Conservation (phyloP, 2,329 filamentous ascomycete species). For the Trichoderma sp. region DNA sequence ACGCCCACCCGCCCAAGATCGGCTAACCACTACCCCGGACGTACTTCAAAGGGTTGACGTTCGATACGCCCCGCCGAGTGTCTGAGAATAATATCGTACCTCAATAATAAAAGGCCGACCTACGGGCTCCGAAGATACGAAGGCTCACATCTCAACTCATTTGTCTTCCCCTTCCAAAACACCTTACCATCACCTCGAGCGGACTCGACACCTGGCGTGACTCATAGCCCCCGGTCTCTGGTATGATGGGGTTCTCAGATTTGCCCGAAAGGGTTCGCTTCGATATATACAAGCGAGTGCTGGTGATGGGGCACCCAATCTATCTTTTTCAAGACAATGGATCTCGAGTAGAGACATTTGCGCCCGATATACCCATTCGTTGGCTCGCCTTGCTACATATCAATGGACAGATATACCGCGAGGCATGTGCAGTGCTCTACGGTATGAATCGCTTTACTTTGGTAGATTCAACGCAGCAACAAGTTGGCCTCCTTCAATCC, state of each 20-base stretch:
- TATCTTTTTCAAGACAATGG: neutral
- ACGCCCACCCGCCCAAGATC: neutral
- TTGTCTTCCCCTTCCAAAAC: neutral
- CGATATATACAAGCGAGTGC: neutral
- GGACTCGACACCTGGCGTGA: neutral
- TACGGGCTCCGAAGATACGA: neutral
- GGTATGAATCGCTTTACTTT: neutral
- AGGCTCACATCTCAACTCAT: neutral
- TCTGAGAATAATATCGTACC: neutral
- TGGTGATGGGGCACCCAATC: neutral
- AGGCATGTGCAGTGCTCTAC: neutral
- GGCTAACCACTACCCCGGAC: neutral
- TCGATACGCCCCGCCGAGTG: neutral
- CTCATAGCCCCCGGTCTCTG: neutral
- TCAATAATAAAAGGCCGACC: neutral
- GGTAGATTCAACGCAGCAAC: neutral
- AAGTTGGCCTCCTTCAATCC: neutral
- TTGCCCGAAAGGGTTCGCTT: neutral
- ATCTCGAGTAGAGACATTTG: neutral
- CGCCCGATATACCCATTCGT: neutral
- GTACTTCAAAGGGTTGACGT: neutral
- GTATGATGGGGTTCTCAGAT: neutral
- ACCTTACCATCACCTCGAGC: no score
- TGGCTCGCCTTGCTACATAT: neutral
- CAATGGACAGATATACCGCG: neutral